Evolutionary conservation across 2,329 filamentous ascomycete genomes (phyloP).

Genomic region (Curvularia verruculosa): DNA sequence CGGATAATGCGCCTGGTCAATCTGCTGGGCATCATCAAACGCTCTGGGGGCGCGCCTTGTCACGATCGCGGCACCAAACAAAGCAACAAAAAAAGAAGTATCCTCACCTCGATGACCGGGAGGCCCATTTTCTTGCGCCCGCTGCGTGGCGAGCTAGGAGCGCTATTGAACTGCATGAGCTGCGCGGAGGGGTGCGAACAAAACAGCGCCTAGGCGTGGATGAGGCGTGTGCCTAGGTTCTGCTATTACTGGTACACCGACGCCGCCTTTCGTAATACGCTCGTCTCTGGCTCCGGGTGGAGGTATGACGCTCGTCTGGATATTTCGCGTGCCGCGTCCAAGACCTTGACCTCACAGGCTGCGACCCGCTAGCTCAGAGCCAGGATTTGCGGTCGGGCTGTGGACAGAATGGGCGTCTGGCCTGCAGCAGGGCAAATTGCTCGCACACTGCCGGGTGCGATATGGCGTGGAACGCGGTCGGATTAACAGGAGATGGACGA

Average conservation of each 20-base stretch:
- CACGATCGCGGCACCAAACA: background rate
- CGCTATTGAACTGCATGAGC: constrained; percentile 27
- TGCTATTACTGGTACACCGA: background rate
- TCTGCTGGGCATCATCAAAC: constrained; percentile 1
- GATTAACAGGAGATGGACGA: background rate
- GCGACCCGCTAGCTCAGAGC: constrained; percentile 19
- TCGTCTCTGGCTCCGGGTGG: constrained; percentile 20
- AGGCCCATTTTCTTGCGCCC: constrained; percentile 34
- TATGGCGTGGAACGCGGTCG: background rate
- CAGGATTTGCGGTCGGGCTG: constrained; percentile 7
- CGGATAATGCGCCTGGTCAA: constrained; percentile 11
- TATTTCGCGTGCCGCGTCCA: constrained; percentile 28
- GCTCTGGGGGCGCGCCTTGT: background rate
- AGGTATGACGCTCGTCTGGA: constrained; percentile 37
- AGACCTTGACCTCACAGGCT: constrained; percentile 28
- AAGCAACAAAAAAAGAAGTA: background rate
- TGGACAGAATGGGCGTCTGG: background rate
- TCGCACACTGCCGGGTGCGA: background rate
- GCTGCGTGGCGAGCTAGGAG: constrained; percentile 17
- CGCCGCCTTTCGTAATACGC: constrained; percentile 23
- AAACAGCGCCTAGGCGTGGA: constrained; percentile 3
- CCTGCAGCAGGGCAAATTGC: background rate
- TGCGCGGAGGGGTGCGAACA: background rate
- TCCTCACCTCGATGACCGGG: constrained; percentile 45
- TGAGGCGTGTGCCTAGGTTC: constrained; percentile 6